Conservation (phyloP, 371 early-diverging fungal genomes). For the Mortierella sp. region DNA sequence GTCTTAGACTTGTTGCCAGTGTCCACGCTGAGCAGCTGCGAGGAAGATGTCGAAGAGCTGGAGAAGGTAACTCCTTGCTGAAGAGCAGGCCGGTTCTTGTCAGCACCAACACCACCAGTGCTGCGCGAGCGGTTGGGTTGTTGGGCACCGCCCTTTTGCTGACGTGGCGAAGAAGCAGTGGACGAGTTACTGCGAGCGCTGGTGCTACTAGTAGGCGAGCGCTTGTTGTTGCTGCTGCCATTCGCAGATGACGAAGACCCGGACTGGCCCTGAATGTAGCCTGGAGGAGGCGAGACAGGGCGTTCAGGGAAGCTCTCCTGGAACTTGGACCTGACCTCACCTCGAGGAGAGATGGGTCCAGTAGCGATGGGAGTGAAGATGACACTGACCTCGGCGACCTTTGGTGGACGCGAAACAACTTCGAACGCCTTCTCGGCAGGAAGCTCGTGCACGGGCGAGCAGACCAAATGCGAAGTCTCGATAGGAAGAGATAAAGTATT, state of each 20-base stretch:
- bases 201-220: background rate
- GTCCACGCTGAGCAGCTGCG: slow-evolving; percentile 6
- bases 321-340: slow-evolving; percentile 38
- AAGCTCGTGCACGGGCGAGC: background rate
- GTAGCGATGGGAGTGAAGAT: slow-evolving; percentile 21
- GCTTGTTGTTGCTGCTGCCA: background rate
- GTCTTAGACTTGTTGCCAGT: slow-evolving; percentile 41
- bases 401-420: slow-evolving; percentile 44
- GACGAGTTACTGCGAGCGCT: slow-evolving; percentile 4
- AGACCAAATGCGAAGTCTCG: slow-evolving; percentile 1
- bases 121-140: background rate
- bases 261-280: slow-evolving; percentile 16
- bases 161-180: background rate
- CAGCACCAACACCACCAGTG: background rate
- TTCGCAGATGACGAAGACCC: slow-evolving; percentile 12
- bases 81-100: slow-evolving; percentile 6
- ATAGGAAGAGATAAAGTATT: background rate
- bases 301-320: slow-evolving; percentile 46
- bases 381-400: slow-evolving; percentile 32
- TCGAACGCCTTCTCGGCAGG: slow-evolving; percentile 18
- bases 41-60: slow-evolving; percentile 26
- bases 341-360: slow-evolving; percentile 24
- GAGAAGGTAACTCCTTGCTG: slow-evolving; percentile 35
- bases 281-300: slow-evolving; percentile 36
- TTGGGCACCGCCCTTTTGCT: slow-evolving; percentile 1